Conservation (phyloP, 495 filamentous ascomycete genomes). For the Aspergillus indologenus region DNA sequence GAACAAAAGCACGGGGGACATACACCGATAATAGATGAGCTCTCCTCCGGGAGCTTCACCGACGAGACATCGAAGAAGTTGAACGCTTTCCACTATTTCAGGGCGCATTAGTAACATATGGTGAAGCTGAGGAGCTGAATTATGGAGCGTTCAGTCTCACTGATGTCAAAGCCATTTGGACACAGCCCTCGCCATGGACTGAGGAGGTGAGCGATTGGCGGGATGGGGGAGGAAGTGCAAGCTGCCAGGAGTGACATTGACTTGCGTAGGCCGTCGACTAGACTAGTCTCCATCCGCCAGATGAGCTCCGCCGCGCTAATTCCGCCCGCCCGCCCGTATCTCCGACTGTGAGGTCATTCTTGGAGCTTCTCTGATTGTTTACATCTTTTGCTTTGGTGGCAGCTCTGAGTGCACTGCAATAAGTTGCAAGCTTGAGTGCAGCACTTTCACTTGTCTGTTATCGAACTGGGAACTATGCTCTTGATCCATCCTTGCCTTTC, state of each 20-base stretch:
- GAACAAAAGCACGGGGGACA: constrained; percentile 14
- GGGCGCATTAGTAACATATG: constrained; percentile 11
- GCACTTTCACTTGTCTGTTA: too few species aligned
- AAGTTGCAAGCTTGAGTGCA: too few species aligned
- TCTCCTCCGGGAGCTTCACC: constrained; percentile 75
- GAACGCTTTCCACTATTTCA: constrained; percentile 89
- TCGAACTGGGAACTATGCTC: too few species aligned
- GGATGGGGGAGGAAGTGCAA: constrained; percentile 23
- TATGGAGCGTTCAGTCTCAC: constrained; percentile 22
- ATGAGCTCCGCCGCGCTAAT: constrained; percentile 24
- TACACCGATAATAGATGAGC: constrained; percentile 60
- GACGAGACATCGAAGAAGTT: constrained; percentile 96
- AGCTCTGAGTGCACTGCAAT: neutral
- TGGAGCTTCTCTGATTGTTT: neutral
- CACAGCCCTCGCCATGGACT: constrained; percentile 34
- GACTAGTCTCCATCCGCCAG: neutral
- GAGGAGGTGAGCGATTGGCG: constrained; percentile 17
- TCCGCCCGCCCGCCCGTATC: constrained; percentile 2
- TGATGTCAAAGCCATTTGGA: constrained; percentile 50
- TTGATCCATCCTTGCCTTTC: too few species aligned
- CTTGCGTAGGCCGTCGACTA: constrained; percentile 4
- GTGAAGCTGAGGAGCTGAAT: neutral
- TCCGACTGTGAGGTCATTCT: neutral
- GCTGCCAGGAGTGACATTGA: constrained; percentile 5
- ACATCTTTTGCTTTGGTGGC: neutral